These are phyloP conservation scores for Fusarium camptoceras DNA, from an alignment of 2,329 filamentous ascomycete genomes.

Conservation along the genomic window DNA sequence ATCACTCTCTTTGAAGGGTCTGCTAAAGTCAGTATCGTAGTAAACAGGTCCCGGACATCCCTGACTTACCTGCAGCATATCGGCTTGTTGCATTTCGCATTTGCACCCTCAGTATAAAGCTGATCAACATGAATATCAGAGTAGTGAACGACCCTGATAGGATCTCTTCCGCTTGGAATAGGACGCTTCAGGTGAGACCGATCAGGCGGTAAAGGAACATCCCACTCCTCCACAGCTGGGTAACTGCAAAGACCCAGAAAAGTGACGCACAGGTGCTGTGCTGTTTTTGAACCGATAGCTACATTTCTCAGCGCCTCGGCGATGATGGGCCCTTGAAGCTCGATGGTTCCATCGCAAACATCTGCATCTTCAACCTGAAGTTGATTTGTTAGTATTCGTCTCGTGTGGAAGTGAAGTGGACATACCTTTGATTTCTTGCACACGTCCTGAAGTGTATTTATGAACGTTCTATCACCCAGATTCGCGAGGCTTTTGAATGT, in stretches of 20 bases:
- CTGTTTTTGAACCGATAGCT: conserved; percentile 60
- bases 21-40: conserved; percentile 30
- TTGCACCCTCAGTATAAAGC: conserved; percentile 64
- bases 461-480: conserved; percentile 57
- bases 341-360: conserved; percentile 65
- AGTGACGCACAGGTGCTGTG: conserved; percentile 63
- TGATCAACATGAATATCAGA: conserved; percentile 71
- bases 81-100: conserved; percentile 66
- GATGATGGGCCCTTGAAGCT: conserved; percentile 64
- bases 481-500: conserved; percentile 57
- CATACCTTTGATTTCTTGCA: conserved; percentile 52
- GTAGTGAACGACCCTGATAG: conserved; percentile 68
- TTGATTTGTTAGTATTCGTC: not conserved
- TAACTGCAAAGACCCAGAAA: conserved; percentile 66
- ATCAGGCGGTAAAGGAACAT: conserved; percentile 57
- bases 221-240: conserved; percentile 58
- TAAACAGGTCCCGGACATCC: too few species aligned
- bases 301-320: conserved; percentile 62
- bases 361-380: conserved; percentile 62
- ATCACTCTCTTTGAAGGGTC: conserved; percentile 60
- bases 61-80: conserved; percentile 65
- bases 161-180: conserved; percentile 56
- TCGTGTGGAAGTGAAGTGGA: not conserved
- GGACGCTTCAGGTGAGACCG: conserved; percentile 55
- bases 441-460: conserved; percentile 47